These are phyloP conservation scores for Diplodia scrobiculata DNA, from an alignment of 2,329 filamentous ascomycete genomes.

Conservation along the genomic window DNA sequence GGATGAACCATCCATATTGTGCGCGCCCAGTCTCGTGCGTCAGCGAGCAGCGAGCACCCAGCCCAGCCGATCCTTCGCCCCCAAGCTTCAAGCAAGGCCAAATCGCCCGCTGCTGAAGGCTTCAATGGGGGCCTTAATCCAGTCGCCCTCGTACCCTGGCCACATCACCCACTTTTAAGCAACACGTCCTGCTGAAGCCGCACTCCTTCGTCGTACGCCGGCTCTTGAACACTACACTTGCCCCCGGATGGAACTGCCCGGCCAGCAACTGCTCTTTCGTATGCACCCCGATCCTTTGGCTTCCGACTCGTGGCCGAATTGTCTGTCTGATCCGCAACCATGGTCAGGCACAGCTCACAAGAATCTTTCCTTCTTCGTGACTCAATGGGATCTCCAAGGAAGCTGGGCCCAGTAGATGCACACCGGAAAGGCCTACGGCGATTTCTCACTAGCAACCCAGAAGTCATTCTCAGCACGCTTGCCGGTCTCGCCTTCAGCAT, in stretches of 20 bases:
- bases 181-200: background rate
- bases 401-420: too few species aligned
- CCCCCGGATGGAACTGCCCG: background rate
- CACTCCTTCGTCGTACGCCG: background rate
- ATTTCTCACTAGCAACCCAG: conserved; percentile 11
- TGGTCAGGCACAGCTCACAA: background rate
- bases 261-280: background rate
- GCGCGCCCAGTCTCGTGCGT: conserved; percentile 2
- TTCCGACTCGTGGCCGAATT: background rate
- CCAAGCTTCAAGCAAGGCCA: background rate
- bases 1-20: background rate
- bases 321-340: background rate
- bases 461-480: background rate
- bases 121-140: background rate
- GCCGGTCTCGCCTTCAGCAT: background rate
- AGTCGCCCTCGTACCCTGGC: background rate
- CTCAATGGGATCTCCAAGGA: background rate
- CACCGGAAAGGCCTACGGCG: background rate
- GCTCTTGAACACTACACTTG: background rate
- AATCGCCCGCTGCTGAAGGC: too few species aligned
- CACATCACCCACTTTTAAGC: background rate
- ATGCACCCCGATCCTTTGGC: background rate
- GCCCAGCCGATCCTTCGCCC: background rate
- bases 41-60: conserved; percentile 11
- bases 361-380: conserved; percentile 7